phyloP scores from a whole-genome alignment of 2,329 filamentous ascomycete species.

The Fonsecaea nubica region DNA sequence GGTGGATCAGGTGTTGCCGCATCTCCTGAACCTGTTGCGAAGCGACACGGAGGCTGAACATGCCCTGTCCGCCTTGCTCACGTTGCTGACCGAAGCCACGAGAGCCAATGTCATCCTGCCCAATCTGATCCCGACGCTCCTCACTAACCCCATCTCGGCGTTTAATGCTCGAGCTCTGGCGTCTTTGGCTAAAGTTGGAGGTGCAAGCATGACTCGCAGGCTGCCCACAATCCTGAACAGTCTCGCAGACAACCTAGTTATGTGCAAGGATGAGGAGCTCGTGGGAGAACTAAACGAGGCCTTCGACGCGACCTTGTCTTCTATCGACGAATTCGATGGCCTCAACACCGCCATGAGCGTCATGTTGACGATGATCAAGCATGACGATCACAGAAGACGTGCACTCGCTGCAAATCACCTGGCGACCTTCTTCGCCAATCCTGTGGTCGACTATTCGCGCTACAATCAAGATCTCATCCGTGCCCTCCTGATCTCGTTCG shows the following conservation, averaged over 20 bases:
- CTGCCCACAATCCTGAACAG: constrained; percentile 90
- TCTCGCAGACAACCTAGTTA: constrained; percentile 88
- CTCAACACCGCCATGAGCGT: constrained; percentile 96
- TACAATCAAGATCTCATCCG: constrained; percentile 97
- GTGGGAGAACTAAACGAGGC: constrained; percentile 75
- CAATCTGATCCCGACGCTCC: constrained; percentile 91
- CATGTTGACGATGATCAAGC: constrained; percentile 83
- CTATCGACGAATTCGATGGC: constrained; percentile 94
- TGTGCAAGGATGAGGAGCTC: constrained; percentile 74
- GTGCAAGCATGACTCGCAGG: constrained; percentile 86
- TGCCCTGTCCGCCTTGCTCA: constrained; percentile 88
- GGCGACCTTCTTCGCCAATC: constrained; percentile 80
- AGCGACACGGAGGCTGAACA: constrained; percentile 88
- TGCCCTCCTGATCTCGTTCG: constrained; percentile 87
- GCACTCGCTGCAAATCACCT: constrained; percentile 79
- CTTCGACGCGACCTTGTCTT: constrained; percentile 87
- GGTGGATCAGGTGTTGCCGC: constrained; percentile 92
- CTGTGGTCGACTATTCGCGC: constrained; percentile 86
- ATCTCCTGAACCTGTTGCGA: constrained; percentile 86
- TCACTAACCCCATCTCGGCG: constrained; percentile 84
- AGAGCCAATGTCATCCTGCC: constrained; percentile 96
- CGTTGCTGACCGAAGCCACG: constrained; percentile 89
- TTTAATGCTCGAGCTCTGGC: constrained; percentile 96
- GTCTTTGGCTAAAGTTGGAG: constrained; percentile 89
- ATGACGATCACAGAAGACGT: constrained; percentile 87